phyloP scores from a whole-genome alignment of 306 rosid species.

The Pueraria montana region DNA sequence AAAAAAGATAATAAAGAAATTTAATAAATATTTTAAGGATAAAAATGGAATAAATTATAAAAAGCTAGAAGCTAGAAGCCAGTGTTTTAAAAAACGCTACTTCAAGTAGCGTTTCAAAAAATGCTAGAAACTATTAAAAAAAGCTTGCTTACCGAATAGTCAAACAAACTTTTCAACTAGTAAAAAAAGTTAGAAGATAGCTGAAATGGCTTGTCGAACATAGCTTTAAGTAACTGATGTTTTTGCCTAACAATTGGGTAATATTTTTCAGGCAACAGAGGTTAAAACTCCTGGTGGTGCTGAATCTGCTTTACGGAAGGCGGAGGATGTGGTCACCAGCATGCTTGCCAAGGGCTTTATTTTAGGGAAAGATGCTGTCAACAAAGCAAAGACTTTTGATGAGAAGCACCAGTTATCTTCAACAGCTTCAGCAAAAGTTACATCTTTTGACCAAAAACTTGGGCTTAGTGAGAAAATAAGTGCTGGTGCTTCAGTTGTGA shows the following conservation, averaged over 20 bases:
- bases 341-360: conserved; percentile 96
- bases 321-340: conserved; percentile 93
- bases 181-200: too few species aligned
- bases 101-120: too few species aligned
- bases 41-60: too few species aligned
- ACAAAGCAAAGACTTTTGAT: conserved; percentile 85
- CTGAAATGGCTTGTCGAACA: too few species aligned
- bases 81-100: too few species aligned
- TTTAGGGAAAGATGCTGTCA: conserved; percentile 91
- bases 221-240: conserved; percentile 13
- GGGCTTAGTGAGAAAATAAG: conserved; percentile 89
- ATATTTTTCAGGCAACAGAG: conserved; percentile 61
- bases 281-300: conserved; percentile 64
- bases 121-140: too few species aligned
- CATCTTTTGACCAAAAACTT: conserved; percentile 86
- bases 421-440: conserved; percentile 88
- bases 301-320: conserved; percentile 80
- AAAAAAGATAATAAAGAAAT: too few species aligned
- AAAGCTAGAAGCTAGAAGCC: too few species aligned
- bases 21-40: too few species aligned
- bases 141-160: too few species aligned
- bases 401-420: conserved; percentile 87
- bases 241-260: conserved; percentile 27
- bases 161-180: too few species aligned
- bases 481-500: conserved; percentile 79